phyloP scores from a whole-genome alignment of 805 yeast species.

The Lipomyces spencermartinsiae region DNA sequence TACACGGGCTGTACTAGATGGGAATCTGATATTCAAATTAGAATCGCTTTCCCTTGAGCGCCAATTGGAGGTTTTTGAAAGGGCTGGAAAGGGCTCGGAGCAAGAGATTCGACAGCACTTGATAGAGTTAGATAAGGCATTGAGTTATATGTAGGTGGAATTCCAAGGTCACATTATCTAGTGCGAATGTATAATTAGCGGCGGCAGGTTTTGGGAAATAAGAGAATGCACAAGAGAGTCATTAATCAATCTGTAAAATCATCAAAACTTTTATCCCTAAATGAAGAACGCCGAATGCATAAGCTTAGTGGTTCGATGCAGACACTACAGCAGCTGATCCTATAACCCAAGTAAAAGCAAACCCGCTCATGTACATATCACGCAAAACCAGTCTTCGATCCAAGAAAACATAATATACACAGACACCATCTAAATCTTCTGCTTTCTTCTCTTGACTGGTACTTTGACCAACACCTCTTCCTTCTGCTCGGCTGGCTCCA shows the following conservation, averaged over 20 bases:
- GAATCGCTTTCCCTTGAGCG: conserved; percentile 25
- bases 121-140: conserved; percentile 35
- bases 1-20: conserved; percentile 33
- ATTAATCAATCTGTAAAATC: neutral
- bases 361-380: conserved; percentile 1
- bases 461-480: conserved; percentile 34
- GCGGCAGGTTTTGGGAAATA: neutral
- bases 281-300: conserved; percentile 28
- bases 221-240: neutral
- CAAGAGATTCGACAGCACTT: conserved; percentile 33
- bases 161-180: too few species aligned
- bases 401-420: neutral
- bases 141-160: conserved; percentile 28
- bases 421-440: conserved; percentile 11
- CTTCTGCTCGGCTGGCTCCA: conserved; percentile 44
- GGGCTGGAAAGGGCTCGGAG: conserved; percentile 35
- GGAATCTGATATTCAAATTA: conserved; percentile 26
- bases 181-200: neutral
- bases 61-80: conserved; percentile 30
- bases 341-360: neutral
- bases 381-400: conserved; percentile 1
- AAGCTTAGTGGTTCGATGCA: conserved; percentile 4
- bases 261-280: conserved; percentile 3
- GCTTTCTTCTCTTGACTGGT: conserved; percentile 29
- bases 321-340: neutral